phyloP scores from a whole-genome alignment of 192 early-diverging fungal species.

The Nowakowskiella sp. region DNA sequence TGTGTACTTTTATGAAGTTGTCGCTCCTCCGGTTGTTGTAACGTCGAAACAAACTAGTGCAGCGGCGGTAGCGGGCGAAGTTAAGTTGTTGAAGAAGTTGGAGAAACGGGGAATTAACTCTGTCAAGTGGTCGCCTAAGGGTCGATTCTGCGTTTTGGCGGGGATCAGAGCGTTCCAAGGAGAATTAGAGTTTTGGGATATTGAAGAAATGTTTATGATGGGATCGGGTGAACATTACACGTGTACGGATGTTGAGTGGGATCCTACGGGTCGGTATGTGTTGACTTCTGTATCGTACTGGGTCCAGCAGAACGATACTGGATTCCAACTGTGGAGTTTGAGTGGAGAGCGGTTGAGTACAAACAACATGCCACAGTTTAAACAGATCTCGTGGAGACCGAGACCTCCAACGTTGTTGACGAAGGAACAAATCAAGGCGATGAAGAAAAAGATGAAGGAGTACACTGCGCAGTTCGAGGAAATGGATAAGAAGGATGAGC shows the following conservation, averaged over 20 bases:
- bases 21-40: slow-evolving; percentile 15
- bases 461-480: slow-evolving; percentile 86
- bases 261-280: slow-evolving; percentile 95
- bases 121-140: slow-evolving; percentile 93
- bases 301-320: slow-evolving; percentile 81
- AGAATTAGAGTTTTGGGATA: slow-evolving; percentile 91
- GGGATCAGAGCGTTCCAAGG: slow-evolving; percentile 64
- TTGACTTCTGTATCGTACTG: slow-evolving; percentile 76
- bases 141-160: slow-evolving; percentile 82
- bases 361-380: slow-evolving; percentile 70
- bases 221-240: slow-evolving; percentile 83
- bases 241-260: slow-evolving; percentile 95
- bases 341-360: slow-evolving; percentile 73
- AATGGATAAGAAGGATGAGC: slow-evolving; percentile 67
- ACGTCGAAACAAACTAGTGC: slow-evolving; percentile 7
- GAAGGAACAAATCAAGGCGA: slow-evolving; percentile 70
- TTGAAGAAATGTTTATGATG: slow-evolving; percentile 60
- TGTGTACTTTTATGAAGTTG: slow-evolving; percentile 81
- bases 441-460: slow-evolving; percentile 86
- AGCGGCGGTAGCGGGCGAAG: slow-evolving; percentile 23
- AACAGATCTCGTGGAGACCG: slow-evolving; percentile 94
- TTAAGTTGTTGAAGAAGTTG: slow-evolving; percentile 76
- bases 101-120: slow-evolving; percentile 74
- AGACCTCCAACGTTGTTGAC: slow-evolving; percentile 76
- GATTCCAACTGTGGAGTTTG: slow-evolving; percentile 87